Base-by-base conservation (phyloP, 345 rosid species). In the Euphorbia peplus region DNA sequence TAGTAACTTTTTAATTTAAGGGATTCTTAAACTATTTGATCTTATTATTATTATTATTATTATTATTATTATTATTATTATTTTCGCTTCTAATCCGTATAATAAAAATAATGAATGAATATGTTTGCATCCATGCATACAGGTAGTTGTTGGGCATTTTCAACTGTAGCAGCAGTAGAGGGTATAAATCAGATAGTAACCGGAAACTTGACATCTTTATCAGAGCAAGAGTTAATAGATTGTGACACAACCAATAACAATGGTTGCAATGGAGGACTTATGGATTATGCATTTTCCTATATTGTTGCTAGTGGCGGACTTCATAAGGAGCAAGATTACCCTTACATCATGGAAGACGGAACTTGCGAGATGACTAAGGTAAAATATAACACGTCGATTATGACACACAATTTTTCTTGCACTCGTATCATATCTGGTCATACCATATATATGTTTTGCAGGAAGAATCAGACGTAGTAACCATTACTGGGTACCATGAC, bases 141-240 rank as follows among this genome's bases (percentile, higher is more conserved):
- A 72, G 75, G 75, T 13, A 75, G 79, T 35, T 75, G 79, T 60
- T 75, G 79, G 79, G 79, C 79, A 24, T 75, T 75, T 66, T 75
- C 79, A 6, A 75, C 79, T 0, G 79, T 75, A 26, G 79, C 79
- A 0, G 75, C 75, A 14, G 79, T 75, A 1, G 79, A 75, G 25
- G 79, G 79, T 16, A 60, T 75, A 52, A 75, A 70, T 66, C 71
- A 66, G 63, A 70, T 75, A 18, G 75, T 70, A 0, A 75, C 79
- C 1, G 68, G 79, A 55, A 75, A 75, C 37, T 46, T 75, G 71
- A 75, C 79, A 52, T 59, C 79, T 16, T 22, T 75, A 22, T 75
- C 79, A 16, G 79, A 75, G 68, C 79, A 75, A 61, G 79, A 75
- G 63, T 51, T 75, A 52, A 67, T 75, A 19, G 79, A 75, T 35